Conservation (phyloP, 495 filamentous ascomycete genomes). For the Annulohypoxylon nitens region DNA sequence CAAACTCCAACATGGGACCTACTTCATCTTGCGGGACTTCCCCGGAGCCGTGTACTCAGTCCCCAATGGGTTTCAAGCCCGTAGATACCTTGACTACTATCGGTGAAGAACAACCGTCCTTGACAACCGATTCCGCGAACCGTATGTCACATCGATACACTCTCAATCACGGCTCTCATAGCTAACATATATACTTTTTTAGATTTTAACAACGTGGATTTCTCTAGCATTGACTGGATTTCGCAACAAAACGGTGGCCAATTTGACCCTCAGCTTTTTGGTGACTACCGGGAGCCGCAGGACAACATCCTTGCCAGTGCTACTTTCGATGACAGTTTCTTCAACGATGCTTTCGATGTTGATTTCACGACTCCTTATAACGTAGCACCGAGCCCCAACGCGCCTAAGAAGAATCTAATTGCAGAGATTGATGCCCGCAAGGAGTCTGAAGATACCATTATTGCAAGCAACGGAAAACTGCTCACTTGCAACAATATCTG, state of each 20-base stretch:
- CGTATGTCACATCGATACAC: conserved; percentile 46
- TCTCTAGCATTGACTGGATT: conserved; percentile 76
- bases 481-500: conserved; percentile 92
- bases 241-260: conserved; percentile 86
- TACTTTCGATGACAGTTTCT: conserved; percentile 80
- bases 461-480: conserved; percentile 68
- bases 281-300: conserved; percentile 92
- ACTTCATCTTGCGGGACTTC: conserved; percentile 84
- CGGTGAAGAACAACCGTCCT: conserved; percentile 64
- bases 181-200: conserved; percentile 22
- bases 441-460: conserved; percentile 75
- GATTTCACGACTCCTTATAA: conserved; percentile 84
- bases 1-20: conserved; percentile 65
- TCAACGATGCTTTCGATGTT: conserved; percentile 87
- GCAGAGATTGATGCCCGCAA: conserved; percentile 79
- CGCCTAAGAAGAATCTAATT: conserved; percentile 76
- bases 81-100: conserved; percentile 69
- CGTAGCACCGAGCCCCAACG: conserved; percentile 61
- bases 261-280: conserved; percentile 93
- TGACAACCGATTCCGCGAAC: conserved; percentile 47
- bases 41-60: conserved; percentile 68
- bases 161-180: conserved; percentile 11
- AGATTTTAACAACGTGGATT: conserved; percentile 58
- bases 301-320: conserved; percentile 73
- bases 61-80: conserved; percentile 69